Percentiles rank a stretch among this genome's conserved stretches.
phyloP scores from a whole-genome alignment of 495 filamentous ascomycete species.

The Xeromyces bisporus region DNA sequence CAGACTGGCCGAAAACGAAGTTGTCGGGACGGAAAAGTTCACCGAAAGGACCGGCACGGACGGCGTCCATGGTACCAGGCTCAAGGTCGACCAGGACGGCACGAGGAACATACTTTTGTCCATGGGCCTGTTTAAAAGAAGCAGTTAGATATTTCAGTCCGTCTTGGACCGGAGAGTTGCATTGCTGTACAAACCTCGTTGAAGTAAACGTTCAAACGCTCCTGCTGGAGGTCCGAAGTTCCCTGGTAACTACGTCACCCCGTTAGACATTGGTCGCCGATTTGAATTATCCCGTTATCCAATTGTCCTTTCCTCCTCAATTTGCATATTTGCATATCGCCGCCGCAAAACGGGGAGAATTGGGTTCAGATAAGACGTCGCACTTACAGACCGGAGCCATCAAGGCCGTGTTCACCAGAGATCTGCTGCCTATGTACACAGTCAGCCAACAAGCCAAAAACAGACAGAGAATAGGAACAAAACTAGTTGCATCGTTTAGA shows the following conservation, averaged over 20 bases:
- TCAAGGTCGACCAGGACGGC: conserved; percentile 99
- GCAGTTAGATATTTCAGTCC: not conserved
- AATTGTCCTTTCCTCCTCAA: not conserved
- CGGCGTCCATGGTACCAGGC: conserved; percentile 95
- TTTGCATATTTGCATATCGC: not conserved
- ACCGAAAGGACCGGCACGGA: conserved; percentile 96
- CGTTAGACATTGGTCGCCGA: conserved; percentile 14
- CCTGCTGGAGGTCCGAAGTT: conserved; percentile 93
- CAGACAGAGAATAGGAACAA: too few species aligned
- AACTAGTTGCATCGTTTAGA: too few species aligned
- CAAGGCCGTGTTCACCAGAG: conserved; percentile 97
- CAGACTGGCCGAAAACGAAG: conserved; percentile 99
- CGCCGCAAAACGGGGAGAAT: conserved; percentile 1
- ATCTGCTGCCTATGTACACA: conserved; percentile 63
- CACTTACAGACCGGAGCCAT: conserved; percentile 81
- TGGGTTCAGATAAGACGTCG: conserved; percentile 4
- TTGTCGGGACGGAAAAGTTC: conserved; percentile 99
- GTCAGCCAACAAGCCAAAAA: conserved; percentile 20
- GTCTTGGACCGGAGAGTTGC: not conserved
- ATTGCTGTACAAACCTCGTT: conserved; percentile 59
- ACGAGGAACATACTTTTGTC: conserved; percentile 98
- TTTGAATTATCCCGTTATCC: not conserved
- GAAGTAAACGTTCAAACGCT: conserved; percentile 99
- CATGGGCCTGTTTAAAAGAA: conserved; percentile 46
- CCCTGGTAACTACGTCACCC: conserved; percentile 72